Percentiles rank a stretch among this genome's conserved stretches.
These are phyloP conservation scores for Kalmanozyma brasiliensis DNA, from an alignment of 1,284 basidiomycete genomes.

Conservation along the genomic window DNA sequence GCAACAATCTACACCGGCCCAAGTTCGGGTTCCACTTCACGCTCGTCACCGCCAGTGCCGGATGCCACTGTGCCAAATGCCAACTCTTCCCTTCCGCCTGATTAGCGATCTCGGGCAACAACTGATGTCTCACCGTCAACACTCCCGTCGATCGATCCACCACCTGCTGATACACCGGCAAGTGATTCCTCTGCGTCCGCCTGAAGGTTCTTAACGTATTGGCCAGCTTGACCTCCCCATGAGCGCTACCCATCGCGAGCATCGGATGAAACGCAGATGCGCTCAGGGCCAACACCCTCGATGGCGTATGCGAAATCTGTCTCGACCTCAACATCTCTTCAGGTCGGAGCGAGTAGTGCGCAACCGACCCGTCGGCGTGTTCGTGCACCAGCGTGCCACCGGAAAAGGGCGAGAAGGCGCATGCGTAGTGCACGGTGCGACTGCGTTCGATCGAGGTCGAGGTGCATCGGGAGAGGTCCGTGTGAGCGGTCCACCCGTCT, in stretches of 20 bases:
- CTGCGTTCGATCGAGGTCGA: constrained; percentile 17
- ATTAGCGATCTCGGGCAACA: constrained; percentile 13
- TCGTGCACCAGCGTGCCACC: constrained; percentile 27
- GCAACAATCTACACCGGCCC: constrained; percentile 14
- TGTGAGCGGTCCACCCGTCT: constrained; percentile 18
- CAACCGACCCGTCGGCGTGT: constrained; percentile 31
- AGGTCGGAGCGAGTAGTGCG: constrained; percentile 19
- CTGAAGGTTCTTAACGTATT: constrained; percentile 18
- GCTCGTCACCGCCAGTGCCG: constrained; percentile 21
- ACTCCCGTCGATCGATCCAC: constrained; percentile 19
- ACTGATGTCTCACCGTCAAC: constrained; percentile 10
- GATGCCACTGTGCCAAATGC: constrained; percentile 23
- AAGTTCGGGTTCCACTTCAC: constrained; percentile 38
- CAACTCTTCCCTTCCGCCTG: constrained; percentile 14
- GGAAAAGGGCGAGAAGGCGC: constrained; percentile 9
- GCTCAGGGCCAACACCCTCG: constrained; percentile 10
- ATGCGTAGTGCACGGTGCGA: constrained; percentile 21
- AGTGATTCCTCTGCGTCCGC: constrained; percentile 9
- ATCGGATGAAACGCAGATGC: constrained; percentile 19
- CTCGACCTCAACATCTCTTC: constrained; percentile 32
- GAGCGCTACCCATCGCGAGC: constrained; percentile 23
- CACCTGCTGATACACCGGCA: constrained; percentile 21
- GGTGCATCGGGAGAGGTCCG: constrained; percentile 5
- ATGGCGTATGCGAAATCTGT: constrained; percentile 8
- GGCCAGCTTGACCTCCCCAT: constrained; percentile 35